Conservation (phyloP, 2,329 filamentous ascomycete species). For the Grosmannia penicillata region DNA sequence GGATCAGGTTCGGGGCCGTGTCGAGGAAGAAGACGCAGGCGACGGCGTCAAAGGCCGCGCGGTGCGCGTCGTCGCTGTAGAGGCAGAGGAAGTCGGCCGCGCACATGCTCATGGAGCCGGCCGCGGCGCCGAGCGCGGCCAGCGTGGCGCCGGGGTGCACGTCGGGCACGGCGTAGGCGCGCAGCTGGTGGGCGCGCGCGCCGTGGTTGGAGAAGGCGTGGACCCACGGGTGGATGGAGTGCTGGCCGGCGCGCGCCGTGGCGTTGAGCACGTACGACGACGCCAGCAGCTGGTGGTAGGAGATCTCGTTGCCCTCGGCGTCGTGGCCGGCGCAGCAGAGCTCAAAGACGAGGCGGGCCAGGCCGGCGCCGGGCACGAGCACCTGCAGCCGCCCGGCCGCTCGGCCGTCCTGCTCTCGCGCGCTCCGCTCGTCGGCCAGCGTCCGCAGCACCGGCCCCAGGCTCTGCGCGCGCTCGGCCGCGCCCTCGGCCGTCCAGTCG, state of each 20-base stretch:
- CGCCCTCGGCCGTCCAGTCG: slow-evolving; percentile 78
- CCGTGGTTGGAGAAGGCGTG: slow-evolving; percentile 78
- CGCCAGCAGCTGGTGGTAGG: slow-evolving; percentile 88
- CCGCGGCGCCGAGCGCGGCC: slow-evolving; percentile 12
- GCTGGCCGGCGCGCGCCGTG: slow-evolving; percentile 43
- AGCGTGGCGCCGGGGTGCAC: slow-evolving; percentile 53
- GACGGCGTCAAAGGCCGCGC: slow-evolving; percentile 60
- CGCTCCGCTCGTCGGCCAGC: slow-evolving; percentile 34
- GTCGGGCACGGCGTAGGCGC: slow-evolving; percentile 62
- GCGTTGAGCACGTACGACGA: slow-evolving; percentile 64
- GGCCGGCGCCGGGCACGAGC: slow-evolving; percentile 76
- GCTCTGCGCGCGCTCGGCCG: slow-evolving; percentile 57
- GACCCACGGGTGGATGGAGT: slow-evolving; percentile 72
- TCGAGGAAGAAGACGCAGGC: slow-evolving; percentile 93
- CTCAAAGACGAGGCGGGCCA: slow-evolving; percentile 82
- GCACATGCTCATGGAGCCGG: slow-evolving; percentile 71
- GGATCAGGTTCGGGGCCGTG: slow-evolving; percentile 83
- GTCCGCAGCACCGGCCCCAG: slow-evolving; percentile 60
- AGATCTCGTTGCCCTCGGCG: slow-evolving; percentile 87
- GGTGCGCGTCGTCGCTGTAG: slow-evolving; percentile 52
- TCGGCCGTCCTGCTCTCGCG: slow-evolving; percentile 8
- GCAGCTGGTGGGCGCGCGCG: slow-evolving; percentile 59
- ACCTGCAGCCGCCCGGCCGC: slow-evolving; percentile 35
- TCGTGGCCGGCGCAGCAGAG: slow-evolving; percentile 58
- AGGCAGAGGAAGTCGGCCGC: slow-evolving; percentile 86